Evolutionary conservation across 768 basidiomycete species (phyloP).

Genomic region (Tephrocybe sp.): DNA sequence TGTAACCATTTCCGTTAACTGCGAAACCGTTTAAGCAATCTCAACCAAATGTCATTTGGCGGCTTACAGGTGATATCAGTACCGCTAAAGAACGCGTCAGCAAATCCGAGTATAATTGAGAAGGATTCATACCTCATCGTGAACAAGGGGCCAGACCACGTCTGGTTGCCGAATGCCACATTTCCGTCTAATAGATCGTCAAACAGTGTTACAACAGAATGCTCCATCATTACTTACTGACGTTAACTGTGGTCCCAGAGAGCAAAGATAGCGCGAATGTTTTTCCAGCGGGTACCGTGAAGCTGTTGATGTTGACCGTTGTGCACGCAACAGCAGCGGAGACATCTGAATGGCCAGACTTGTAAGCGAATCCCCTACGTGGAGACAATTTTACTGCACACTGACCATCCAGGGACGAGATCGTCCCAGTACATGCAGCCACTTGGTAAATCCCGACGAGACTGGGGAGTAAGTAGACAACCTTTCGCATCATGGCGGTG

Average conservation of each 20-base stretch:
- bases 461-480: constrained; percentile 3
- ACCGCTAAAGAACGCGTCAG: constrained; percentile 31
- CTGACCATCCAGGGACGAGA: constrained; percentile 42
- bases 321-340: constrained; percentile 50
- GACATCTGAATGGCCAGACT: constrained; percentile 32
- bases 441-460: constrained; percentile 12
- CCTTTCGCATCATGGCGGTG: constrained; percentile 9
- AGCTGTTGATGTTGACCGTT: constrained; percentile 53
- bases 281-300: constrained; percentile 55
- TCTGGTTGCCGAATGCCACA: constrained; percentile 49
- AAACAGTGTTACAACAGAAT: background rate
- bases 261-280: constrained; percentile 45
- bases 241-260: constrained; percentile 52
- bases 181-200: constrained; percentile 43
- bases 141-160: constrained; percentile 56
- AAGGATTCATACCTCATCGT: constrained; percentile 34
- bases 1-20: constrained; percentile 42
- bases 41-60: background rate
- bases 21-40: background rate
- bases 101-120: background rate
- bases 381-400: constrained; percentile 9
- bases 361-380: background rate
- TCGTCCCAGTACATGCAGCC: constrained; percentile 44
- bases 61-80: constrained; percentile 44
- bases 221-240: constrained; percentile 41